phyloP scores from a whole-genome alignment of 352 stramenopile species.

The Salisapilia sapeloensis region DNA sequence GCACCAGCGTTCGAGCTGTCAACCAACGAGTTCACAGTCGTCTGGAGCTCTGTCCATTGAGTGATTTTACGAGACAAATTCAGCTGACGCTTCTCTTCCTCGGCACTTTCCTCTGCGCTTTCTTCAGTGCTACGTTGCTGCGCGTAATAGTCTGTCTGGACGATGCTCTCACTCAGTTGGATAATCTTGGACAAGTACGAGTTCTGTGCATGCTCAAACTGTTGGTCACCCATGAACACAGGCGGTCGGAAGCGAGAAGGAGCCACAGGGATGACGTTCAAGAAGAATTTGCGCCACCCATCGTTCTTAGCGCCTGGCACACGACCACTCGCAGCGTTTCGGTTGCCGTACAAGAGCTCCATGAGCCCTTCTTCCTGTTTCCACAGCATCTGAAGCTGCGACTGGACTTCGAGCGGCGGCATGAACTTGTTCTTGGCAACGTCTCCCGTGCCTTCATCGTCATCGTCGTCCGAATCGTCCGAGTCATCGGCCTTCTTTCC shows the following conservation, averaged over 20 bases:
- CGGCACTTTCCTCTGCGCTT: slow-evolving; percentile 35
- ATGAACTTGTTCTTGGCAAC: slow-evolving; percentile 80
- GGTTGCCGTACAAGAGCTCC: slow-evolving; percentile 86
- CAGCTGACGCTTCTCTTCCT: slow-evolving; percentile 32
- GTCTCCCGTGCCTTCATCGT: slow-evolving; percentile 28
- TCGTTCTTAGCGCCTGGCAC: slow-evolving; percentile 24
- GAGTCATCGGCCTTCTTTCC: slow-evolving; percentile 23
- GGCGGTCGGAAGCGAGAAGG: slow-evolving; percentile 97
- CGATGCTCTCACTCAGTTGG: slow-evolving; percentile 79
- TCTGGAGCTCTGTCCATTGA: slow-evolving; percentile 97
- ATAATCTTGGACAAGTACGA: slow-evolving; percentile 91
- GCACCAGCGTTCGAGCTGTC: slow-evolving; percentile 62
- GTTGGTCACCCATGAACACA: slow-evolving; percentile 89
- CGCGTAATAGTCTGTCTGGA: slow-evolving; percentile 56
- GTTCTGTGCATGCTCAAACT: slow-evolving; percentile 97
- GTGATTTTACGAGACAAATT: slow-evolving; percentile 85
- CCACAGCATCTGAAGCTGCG: slow-evolving; percentile 92
- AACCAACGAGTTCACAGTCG: slow-evolving; percentile 67
- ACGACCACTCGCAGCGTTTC: slow-evolving; percentile 45
- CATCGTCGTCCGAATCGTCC: slow-evolving; percentile 61
- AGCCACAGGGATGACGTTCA: slow-evolving; percentile 92
- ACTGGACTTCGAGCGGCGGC: slow-evolving; percentile 89
- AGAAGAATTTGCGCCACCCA: slow-evolving; percentile 91
- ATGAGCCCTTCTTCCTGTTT: slow-evolving; percentile 84
- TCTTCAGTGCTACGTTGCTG: slow-evolving; percentile 11